Evolutionary conservation across 2,329 filamentous ascomycete genomes (phyloP).

Genomic region (Cladosporium sphaerospermum): DNA sequence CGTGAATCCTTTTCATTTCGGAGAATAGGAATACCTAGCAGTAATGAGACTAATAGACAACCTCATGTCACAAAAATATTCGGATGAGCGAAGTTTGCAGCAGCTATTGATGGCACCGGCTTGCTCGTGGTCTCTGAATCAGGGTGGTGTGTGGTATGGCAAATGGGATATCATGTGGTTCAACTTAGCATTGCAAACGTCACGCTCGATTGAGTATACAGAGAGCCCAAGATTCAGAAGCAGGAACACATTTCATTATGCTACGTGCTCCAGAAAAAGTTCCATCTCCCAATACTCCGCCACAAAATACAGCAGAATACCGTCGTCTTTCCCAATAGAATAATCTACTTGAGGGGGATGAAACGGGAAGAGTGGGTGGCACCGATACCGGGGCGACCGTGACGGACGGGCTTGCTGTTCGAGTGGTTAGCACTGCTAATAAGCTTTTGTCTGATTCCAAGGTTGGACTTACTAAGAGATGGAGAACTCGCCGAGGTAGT

Average conservation of each 20-base stretch:
- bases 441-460: neutral
- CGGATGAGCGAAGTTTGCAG: no score
- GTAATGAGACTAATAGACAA: no score
- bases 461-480: slow-evolving; percentile 86
- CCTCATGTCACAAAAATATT: no score
- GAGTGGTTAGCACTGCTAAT: slow-evolving; percentile 43
- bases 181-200: neutral
- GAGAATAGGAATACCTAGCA: no score
- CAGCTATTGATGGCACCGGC: no score
- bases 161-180: neutral
- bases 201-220: no score
- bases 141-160: no score
- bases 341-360: slow-evolving; percentile 93
- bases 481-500: slow-evolving; percentile 98
- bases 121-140: no score
- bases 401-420: slow-evolving; percentile 96
- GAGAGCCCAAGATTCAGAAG: neutral
- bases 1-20: no score
- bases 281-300: slow-evolving; percentile 1
- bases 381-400: slow-evolving; percentile 99
- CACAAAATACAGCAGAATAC: slow-evolving; percentile 1
- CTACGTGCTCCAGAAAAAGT: slow-evolving; percentile 10
- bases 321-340: neutral
- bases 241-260: slow-evolving; percentile 8
- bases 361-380: slow-evolving; percentile 99